Base-by-base conservation (phyloP, 805 yeast genomes). In the Ogataea glucozyma region DNA sequence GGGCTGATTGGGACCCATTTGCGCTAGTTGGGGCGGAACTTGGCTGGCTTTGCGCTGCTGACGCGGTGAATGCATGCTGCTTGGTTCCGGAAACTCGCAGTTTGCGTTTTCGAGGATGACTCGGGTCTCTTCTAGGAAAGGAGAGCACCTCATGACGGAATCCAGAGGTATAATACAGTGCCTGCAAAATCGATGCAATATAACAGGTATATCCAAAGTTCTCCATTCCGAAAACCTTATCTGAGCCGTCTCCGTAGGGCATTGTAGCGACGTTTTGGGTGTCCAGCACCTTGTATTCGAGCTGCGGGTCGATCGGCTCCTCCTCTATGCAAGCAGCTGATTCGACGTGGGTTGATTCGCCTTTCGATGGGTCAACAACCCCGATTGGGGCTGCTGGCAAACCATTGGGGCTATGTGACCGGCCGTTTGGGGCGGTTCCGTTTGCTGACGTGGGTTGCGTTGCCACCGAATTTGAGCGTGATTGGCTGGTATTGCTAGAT, bases 171-270 rank as follows among this genome's bases (percentile, higher is more conserved):
- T 85, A 83, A 69, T 78, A 91, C 8, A 91, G 73, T 52, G 95
- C 88, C 62, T 93, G 99, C 18, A 93, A 67, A 22, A 93, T 86
- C 8, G 97, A 88, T 56, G 93, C 93, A 65, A 96, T 87, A 67
- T 91, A 91, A 67, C 98, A 93, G 0, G 97, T 89, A 61, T 89
- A 84, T 2, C 95, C 96, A 56, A 85, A 85, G 58, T 86, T 86
- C 59, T 86, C 93, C 76, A 84, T 78, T 1, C 95, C 95, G 61
- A 78, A 85, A 17, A 85, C 74, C 60, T 84, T 85, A 47, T 76
- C 70, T 6, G 81, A 68, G 1, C 89, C 90, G 58, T 81, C 82
- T 4, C 88, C 90, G 57, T 63, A 80, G 8, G 83, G 83, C 38
- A 34, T 34, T 47, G 69, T 44, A 10, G 54, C 32, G 6, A 51